Percentiles rank a stretch among this genome's conserved stretches.
Evolutionary conservation across 805 yeast genomes (phyloP).

Genomic region (Saccharomycopsis babjevae): DNA sequence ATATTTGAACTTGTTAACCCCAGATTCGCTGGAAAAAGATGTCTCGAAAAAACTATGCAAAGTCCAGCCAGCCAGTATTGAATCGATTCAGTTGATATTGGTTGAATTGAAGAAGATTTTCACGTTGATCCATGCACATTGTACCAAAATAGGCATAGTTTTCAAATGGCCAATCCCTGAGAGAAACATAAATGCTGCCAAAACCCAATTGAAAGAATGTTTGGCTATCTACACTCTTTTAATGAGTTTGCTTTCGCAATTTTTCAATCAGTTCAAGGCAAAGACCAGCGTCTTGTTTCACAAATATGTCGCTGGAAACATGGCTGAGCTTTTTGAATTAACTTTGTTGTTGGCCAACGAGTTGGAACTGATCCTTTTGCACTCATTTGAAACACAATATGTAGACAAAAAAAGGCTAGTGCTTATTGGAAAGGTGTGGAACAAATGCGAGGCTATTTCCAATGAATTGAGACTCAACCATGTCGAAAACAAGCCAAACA

Average conservation of each 20-base stretch:
- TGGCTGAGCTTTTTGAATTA: slow-evolving; percentile 1
- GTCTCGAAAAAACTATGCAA: not conserved
- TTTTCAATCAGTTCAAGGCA: slow-evolving; percentile 21
- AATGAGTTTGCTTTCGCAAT: slow-evolving; percentile 35
- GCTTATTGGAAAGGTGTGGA: slow-evolving; percentile 63
- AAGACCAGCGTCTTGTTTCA: slow-evolving; percentile 1
- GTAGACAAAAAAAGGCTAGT: slow-evolving; percentile 34
- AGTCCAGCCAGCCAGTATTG: not conserved
- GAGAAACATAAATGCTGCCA: slow-evolving; percentile 34
- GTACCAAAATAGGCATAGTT: slow-evolving; percentile 66
- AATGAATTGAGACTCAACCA: slow-evolving; percentile 20
- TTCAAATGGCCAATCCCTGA: slow-evolving; percentile 47
- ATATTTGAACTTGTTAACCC: not conserved
- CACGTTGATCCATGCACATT: slow-evolving; percentile 57
- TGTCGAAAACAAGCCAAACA: not conserved
- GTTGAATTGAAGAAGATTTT: slow-evolving; percentile 51
- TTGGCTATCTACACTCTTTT: slow-evolving; percentile 35
- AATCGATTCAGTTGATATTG: slow-evolving; percentile 18
- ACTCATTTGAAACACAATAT: not conserved
- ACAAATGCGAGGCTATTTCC: slow-evolving; percentile 43
- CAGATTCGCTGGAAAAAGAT: not conserved
- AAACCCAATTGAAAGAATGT: slow-evolving; percentile 36
- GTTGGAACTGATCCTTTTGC: not conserved
- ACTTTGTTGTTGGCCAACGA: not conserved
- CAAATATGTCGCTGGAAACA: not conserved